Conservation (phyloP, 148 eudicot genomes). For the Diospyros lotus region DNA sequence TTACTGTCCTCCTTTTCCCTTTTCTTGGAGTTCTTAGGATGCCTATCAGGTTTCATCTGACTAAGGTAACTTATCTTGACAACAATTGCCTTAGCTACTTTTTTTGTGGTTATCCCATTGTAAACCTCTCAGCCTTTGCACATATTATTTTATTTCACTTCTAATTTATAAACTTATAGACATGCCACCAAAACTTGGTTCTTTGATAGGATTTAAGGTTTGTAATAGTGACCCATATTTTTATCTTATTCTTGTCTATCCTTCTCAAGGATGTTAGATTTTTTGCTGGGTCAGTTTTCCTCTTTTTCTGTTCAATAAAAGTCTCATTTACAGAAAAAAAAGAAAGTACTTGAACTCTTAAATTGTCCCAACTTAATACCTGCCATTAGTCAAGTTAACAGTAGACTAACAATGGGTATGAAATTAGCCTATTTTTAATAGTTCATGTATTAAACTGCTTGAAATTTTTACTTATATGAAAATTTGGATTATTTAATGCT, state of each 20-base stretch:
- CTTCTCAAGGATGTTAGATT: not conserved
- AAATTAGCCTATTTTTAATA: no score
- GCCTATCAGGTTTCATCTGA: no score
- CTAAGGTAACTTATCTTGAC: no score
- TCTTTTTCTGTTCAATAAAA: not conserved
- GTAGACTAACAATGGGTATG: no score
- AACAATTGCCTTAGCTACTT: not conserved
- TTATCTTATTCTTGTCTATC: not conserved
- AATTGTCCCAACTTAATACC: no score
- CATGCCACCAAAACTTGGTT: not conserved
- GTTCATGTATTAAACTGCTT: no score
- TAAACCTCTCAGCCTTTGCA: not conserved
- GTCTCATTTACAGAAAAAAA: no score
- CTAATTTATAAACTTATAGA: not conserved
- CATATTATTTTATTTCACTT: not conserved
- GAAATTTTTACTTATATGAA: no score
- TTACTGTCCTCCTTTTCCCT: not conserved
- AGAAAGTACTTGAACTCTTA: no score
- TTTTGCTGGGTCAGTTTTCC: not conserved
- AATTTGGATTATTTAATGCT: no score
- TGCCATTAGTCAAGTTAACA: no score
- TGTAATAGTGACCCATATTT: not conserved
- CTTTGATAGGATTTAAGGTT: not conserved
- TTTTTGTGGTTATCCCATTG: not conserved
- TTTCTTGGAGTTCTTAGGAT: no score